These are phyloP conservation scores for Solanum lycopersicoides DNA, from an alignment of 257 asterid species.

Conservation along the genomic window DNA sequence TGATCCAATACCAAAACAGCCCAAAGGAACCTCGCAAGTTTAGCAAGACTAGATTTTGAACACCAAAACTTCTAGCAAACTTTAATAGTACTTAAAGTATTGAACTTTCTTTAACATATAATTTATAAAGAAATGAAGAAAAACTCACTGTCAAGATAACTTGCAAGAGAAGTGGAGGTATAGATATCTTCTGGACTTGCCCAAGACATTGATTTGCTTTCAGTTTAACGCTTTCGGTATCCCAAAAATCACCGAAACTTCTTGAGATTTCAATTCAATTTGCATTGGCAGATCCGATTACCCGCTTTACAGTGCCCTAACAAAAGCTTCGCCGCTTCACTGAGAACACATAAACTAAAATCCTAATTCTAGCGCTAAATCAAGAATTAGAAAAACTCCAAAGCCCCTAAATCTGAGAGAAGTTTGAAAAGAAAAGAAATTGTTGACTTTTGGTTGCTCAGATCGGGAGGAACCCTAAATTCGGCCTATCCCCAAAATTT, in stretches of 20 bases:
- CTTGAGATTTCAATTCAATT: slow-evolving; percentile 22
- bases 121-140: background rate
- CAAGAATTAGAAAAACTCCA: background rate
- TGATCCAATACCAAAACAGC: background rate
- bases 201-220: slow-evolving; percentile 66
- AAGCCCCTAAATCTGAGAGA: background rate
- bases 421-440: background rate
- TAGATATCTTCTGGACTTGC: slow-evolving; percentile 88
- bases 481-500: background rate
- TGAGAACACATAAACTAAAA: background rate
- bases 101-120: background rate
- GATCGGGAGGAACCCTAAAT: background rate
- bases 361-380: background rate
- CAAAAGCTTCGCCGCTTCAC: background rate
- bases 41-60: background rate
- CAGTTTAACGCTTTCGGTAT: slow-evolving; percentile 36
- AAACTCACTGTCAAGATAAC: slow-evolving; percentile 90
- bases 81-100: background rate
- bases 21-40: background rate
- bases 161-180: slow-evolving; percentile 96
- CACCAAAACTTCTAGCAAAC: background rate
- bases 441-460: background rate
- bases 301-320: background rate
- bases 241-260: slow-evolving; percentile 34
- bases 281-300: slow-evolving; percentile 34